Conservation (phyloP, 2,329 filamentous ascomycete species). For the Neofusicoccum sp. region DNA sequence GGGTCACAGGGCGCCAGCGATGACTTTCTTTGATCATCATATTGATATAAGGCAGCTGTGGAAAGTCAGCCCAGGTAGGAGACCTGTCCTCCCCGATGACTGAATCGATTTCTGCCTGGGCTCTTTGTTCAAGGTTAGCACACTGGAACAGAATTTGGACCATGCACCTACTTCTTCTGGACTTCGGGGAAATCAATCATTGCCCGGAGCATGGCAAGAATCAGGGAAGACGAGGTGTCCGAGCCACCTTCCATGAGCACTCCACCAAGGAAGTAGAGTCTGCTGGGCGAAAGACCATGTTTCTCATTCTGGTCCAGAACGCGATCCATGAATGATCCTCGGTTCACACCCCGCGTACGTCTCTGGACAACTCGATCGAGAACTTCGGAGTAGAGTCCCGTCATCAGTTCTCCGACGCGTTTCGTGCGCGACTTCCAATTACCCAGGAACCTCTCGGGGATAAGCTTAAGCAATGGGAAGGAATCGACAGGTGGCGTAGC, state of each 20-base stretch:
- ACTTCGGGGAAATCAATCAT: not conserved
- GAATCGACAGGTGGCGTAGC: conserved; percentile 54
- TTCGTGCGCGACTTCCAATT: not conserved
- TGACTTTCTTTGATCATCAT: conserved; percentile 35
- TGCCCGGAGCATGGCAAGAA: conserved; percentile 6
- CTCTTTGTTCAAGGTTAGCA: not conserved
- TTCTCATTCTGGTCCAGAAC: conserved; percentile 28
- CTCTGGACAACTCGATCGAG: not conserved
- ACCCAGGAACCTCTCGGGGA: not conserved
- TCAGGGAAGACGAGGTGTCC: conserved; percentile 36
- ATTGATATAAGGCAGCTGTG: conserved; percentile 16
- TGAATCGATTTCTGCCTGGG: not conserved
- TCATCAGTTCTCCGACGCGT: not conserved
- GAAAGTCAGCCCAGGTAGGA: not conserved
- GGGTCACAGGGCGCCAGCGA: conserved; percentile 38
- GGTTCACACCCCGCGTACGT: conserved; percentile 12
- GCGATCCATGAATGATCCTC: conserved; percentile 32
- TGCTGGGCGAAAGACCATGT: conserved; percentile 17
- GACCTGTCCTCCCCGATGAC: not conserved
- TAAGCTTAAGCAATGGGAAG: conserved; percentile 34
- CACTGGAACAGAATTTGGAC: too few species aligned
- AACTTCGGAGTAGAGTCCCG: not conserved
- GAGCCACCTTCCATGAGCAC: conserved; percentile 40
- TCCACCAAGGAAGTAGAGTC: conserved; percentile 43
- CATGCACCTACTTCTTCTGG: not conserved